phyloP scores from a whole-genome alignment of 1,139 yeast species.

The Suhomyces choctaworum region DNA sequence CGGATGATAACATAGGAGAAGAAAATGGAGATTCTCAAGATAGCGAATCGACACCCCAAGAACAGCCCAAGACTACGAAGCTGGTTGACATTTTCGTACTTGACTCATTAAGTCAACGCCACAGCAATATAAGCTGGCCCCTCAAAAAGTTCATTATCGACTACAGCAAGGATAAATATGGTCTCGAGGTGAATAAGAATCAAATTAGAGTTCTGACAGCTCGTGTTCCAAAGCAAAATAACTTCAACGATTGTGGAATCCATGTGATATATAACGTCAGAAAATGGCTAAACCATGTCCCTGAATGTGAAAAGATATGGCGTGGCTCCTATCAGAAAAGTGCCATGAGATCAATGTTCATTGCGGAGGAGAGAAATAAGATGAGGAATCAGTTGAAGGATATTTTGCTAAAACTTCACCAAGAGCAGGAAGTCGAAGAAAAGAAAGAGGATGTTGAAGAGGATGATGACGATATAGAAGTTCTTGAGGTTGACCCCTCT shows the following conservation, averaged over 20 bases:
- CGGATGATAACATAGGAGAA: constrained; percentile 8
- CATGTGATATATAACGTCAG: constrained; percentile 81
- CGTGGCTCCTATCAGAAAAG: constrained; percentile 22
- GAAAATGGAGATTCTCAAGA: constrained; percentile 2
- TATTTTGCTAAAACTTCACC: constrained; percentile 29
- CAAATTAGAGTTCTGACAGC: constrained; percentile 50
- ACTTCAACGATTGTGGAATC: constrained; percentile 93
- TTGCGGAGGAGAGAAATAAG: constrained; percentile 34
- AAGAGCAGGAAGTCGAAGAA: constrained; percentile 10
- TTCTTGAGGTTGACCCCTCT: constrained; percentile 11
- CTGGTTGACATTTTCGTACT: constrained; percentile 62
- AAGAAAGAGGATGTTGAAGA: not conserved
- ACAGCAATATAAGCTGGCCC: constrained; percentile 53
- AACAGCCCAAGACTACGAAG: constrained; percentile 4
- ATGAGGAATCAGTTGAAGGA: constrained; percentile 35
- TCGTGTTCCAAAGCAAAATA: constrained; percentile 79
- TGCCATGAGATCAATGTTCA: constrained; percentile 20
- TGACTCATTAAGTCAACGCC: constrained; percentile 73
- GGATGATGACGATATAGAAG: constrained; percentile 18
- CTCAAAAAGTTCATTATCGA: constrained; percentile 63
- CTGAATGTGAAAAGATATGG: constrained; percentile 56
- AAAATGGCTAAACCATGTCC: constrained; percentile 58
- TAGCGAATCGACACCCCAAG: not conserved
- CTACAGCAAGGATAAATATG: constrained; percentile 68
- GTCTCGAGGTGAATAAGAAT: constrained; percentile 45